A percentile compares a stretch with the other conserved stretches of the same genome.
These are phyloP conservation scores for Ascochyta viciae-villosae DNA, from an alignment of 2,329 filamentous ascomycete genomes.

Conservation along the genomic window DNA sequence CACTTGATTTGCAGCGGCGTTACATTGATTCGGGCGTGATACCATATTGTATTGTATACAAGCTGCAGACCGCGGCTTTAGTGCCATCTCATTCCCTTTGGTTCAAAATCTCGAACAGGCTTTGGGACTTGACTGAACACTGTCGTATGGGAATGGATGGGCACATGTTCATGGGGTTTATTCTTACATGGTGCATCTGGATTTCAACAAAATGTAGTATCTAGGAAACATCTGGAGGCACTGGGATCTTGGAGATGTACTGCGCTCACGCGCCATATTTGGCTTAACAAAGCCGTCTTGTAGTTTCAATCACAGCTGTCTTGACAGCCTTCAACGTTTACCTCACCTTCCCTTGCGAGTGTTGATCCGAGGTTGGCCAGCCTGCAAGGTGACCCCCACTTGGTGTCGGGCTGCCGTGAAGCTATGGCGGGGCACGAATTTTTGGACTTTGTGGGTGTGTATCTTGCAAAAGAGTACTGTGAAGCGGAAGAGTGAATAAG, in stretches of 20 bases:
- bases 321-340: not conserved
- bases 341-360: not conserved
- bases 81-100: constrained; percentile 28
- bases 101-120: not conserved
- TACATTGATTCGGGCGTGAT: constrained; percentile 29
- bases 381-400: constrained; percentile 5
- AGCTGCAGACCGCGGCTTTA: constrained; percentile 26
- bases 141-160: not conserved
- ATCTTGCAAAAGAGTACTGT: not conserved
- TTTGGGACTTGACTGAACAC: constrained; percentile 9
- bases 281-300: not conserved
- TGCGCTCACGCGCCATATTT: constrained; percentile 11
- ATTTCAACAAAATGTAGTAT: constrained; percentile 5
- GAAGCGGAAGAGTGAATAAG: not conserved
- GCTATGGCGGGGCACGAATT: constrained; percentile 1
- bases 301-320: constrained; percentile 11
- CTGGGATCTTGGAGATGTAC: constrained; percentile 8
- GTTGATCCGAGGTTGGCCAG: not conserved
- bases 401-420: not conserved
- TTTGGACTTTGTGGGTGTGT: not conserved
- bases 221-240: constrained; percentile 2
- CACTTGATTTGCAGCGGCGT: constrained; percentile 17
- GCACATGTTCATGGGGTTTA: not conserved
- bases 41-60: constrained; percentile 36
- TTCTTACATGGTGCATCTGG: constrained; percentile 2